Evolutionary conservation across 495 filamentous ascomycete genomes (phyloP).

Genomic region (Aspergillus incahuasiensis): DNA sequence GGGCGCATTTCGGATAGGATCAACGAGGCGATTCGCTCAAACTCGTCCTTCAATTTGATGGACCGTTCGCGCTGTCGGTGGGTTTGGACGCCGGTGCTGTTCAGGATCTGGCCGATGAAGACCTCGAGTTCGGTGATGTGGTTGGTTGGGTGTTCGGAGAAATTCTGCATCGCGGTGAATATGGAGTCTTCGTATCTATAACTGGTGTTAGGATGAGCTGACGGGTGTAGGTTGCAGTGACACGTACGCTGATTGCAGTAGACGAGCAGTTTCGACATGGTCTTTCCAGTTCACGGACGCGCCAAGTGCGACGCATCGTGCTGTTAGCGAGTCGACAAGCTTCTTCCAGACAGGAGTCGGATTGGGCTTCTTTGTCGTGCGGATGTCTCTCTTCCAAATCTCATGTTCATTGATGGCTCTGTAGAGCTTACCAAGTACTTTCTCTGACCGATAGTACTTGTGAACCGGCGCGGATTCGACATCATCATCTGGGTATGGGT

Average conservation of each 20-base stretch:
- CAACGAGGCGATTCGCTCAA: conserved; percentile 44
- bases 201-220: too few species aligned
- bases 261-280: conserved; percentile 34
- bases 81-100: conserved; percentile 53
- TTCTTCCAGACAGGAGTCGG: conserved; percentile 17
- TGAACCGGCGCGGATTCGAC: conserved; percentile 38
- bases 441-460: conserved; percentile 61
- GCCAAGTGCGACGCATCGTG: conserved; percentile 36
- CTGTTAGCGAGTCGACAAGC: conserved; percentile 36
- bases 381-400: conserved; percentile 51
- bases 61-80: conserved; percentile 60
- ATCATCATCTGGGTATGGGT: conserved; percentile 41
- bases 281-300: conserved; percentile 43
- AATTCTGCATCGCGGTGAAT: conserved; percentile 48
- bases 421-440: conserved; percentile 69
- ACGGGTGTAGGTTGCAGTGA: too few species aligned
- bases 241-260: conserved; percentile 55
- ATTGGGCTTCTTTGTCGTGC: neutral
- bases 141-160: conserved; percentile 52
- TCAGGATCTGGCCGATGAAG: conserved; percentile 68
- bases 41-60: conserved; percentile 53
- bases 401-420: conserved; percentile 67
- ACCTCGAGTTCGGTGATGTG: conserved; percentile 69
- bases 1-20: conserved; percentile 39
- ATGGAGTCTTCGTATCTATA: conserved; percentile 69